These are phyloP conservation scores for Tagetes patula DNA, from an alignment of 129 eudicot genomes.

Conservation along the genomic window DNA sequence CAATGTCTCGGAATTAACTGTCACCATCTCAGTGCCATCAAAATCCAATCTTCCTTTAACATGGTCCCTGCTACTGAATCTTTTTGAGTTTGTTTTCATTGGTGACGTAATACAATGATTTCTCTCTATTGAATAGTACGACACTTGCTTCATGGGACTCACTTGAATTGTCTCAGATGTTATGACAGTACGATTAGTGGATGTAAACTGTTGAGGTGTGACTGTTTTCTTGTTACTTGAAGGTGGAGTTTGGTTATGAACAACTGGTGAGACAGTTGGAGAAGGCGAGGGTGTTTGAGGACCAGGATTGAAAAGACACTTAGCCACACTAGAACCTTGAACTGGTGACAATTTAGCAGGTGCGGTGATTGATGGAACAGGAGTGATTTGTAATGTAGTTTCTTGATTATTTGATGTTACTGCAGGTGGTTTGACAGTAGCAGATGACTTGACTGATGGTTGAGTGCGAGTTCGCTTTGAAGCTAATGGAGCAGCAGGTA, in stretches of 20 bases:
- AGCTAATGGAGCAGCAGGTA: conserved; percentile 28
- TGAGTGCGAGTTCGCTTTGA: conserved; percentile 54
- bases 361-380: conserved; percentile 29
- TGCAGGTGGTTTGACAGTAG: conserved; percentile 32
- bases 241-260: conserved; percentile 47
- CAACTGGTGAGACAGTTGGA: conserved; percentile 54
- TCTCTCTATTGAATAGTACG: conserved; percentile 64
- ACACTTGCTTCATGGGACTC: conserved; percentile 75
- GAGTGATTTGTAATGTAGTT: conserved; percentile 28
- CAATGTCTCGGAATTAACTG: conserved; percentile 25
- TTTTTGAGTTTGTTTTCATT: conserved; percentile 43
- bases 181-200: conserved; percentile 68
- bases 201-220: conserved; percentile 55
- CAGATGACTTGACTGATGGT: conserved; percentile 15
- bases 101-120: conserved; percentile 78
- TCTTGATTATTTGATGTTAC: background rate
- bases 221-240: conserved; percentile 35
- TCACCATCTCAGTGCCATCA: conserved; percentile 53
- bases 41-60: conserved; percentile 86
- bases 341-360: conserved; percentile 28
- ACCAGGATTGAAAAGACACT: conserved; percentile 69
- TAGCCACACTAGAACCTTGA: conserved; percentile 71
- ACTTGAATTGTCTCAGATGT: conserved; percentile 78
- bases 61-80: conserved; percentile 58
- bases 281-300: conserved; percentile 93